These are phyloP conservation scores for Phialemoniopsis sp. DNA, from an alignment of 2,329 filamentous ascomycete genomes.

Conservation along the genomic window DNA sequence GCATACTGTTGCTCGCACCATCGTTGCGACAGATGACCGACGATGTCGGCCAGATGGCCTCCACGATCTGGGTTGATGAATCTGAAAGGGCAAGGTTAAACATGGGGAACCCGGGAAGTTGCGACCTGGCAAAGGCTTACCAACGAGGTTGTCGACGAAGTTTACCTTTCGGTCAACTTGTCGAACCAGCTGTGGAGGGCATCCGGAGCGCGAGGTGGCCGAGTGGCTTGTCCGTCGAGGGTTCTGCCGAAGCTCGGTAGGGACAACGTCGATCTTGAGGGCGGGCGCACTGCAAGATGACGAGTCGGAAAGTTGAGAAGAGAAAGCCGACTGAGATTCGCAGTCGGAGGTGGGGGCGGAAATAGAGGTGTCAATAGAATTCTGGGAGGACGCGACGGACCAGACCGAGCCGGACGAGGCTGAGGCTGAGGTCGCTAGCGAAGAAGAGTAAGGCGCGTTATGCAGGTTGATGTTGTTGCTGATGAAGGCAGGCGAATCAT, in stretches of 20 bases:
- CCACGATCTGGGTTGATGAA: conserved; percentile 94
- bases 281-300: conserved; percentile 16
- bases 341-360: conserved; percentile 56
- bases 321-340: conserved; percentile 9
- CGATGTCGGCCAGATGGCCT: conserved; percentile 93
- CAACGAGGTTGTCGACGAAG: conserved; percentile 95
- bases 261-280: conserved; percentile 29
- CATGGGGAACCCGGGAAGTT: conserved; percentile 15
- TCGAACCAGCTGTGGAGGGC: conserved; percentile 73
- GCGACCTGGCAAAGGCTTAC: conserved; percentile 57
- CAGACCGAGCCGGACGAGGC: conserved; percentile 75
- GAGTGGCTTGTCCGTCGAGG: conserved; percentile 54
- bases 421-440: conserved; percentile 70
- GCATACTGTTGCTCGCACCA: conserved; percentile 67
- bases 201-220: conserved; percentile 50
- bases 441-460: conserved; percentile 63
- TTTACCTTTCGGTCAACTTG: conserved; percentile 90
- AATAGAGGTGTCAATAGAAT: conserved; percentile 63
- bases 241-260: conserved; percentile 61
- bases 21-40: conserved; percentile 74
- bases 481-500: conserved; percentile 49
- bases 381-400: conserved; percentile 68
- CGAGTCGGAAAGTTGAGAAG: conserved; percentile 13
- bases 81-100: conserved; percentile 54
- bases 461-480: conserved; percentile 27